Percentiles rank a stretch among this genome's conserved stretches.
These are phyloP conservation scores for Musa troglodytarum DNA, from an alignment of 176 grass and related monocot genomes.

Conservation along the genomic window DNA sequence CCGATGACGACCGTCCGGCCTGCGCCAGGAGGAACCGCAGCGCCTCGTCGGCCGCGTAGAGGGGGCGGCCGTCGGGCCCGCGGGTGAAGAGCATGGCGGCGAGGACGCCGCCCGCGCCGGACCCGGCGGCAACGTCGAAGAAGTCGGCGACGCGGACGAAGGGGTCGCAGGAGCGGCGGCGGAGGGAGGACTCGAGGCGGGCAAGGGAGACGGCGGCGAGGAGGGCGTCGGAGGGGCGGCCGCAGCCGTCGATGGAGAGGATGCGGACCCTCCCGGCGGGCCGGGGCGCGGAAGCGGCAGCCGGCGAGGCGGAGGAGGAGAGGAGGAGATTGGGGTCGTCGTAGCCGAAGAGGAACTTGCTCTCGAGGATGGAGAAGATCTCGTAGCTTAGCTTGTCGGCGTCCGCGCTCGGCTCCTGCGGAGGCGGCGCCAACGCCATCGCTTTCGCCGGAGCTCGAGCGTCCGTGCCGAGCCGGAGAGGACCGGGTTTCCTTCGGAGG, in stretches of 20 bases:
- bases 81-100: constrained; percentile 11
- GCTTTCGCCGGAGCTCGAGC: neutral
- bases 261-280: neutral
- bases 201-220: neutral
- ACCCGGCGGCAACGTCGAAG: constrained; percentile 17
- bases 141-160: constrained; percentile 2
- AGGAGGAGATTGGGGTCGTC: constrained; percentile 17
- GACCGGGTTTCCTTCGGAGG: neutral
- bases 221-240: constrained; percentile 8
- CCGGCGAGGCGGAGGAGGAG: neutral
- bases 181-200: constrained; percentile 11
- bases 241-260: constrained; percentile 14
- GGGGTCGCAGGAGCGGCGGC: constrained; percentile 4
- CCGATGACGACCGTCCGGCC: neutral
- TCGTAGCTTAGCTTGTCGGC: constrained; percentile 58
- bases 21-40: neutral
- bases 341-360: constrained; percentile 56
- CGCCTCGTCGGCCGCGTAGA: constrained; percentile 2
- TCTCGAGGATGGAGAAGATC: constrained; percentile 73
- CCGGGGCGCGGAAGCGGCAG: neutral
- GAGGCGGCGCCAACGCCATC: neutral
- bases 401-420: neutral
- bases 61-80: neutral
- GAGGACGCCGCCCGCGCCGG: constrained; percentile 10
- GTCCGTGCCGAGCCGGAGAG: neutral